Evolutionary conservation across 257 asterid genomes (phyloP), one percentile per base, ranked within the genome.

Genomic region (Eucommia ulmoides): DNA sequence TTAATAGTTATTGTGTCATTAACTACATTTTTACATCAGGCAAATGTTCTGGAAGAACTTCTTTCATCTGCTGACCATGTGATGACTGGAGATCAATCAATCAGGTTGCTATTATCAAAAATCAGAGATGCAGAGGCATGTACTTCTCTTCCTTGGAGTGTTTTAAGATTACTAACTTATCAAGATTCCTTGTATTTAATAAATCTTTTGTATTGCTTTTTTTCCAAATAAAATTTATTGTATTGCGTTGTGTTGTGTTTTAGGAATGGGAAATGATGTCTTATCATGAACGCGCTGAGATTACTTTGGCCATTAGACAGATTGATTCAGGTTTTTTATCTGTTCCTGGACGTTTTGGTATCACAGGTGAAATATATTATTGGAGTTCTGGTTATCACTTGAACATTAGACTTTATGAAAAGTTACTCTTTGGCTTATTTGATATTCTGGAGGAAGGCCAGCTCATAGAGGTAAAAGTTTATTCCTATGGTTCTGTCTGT

Each of bases 181-280:
- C 12, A 29, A 12, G 8, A 29, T 29, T 29, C 38, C 45, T 58
- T 62, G 33, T 52, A 50, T 48, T 56, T 20, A 59, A n/a, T n/a
- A n/a, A n/a, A n/a, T n/a, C 41, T 23, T 42, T 49, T 20, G 24
- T 48, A 55, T 21, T 21, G 26, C 41, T 51, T 49, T 69, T 2
- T 53, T 51, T 20, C 33, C 19, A 56, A 51, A 23, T 62, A 67
- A 45, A 61, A 35, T 61, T 64, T 45, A 48, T 51, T 41, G 53
- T 47, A 56, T 52, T 67, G 50, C 66, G 45, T 51, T 41, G 53
- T 47, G 56, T 52, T 67, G 50, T 68, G 45, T 45, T 61, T 51
- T 59, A 89, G 98, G 93, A 80, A 68, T 83, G 96, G 94, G 93
- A 85, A 72, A 74, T 74, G 65, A 76, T 80, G 93, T 80, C 94